Evolutionary conservation across 2,329 filamentous ascomycete genomes (phyloP).

Genomic region (Alternaria tenuissima): DNA sequence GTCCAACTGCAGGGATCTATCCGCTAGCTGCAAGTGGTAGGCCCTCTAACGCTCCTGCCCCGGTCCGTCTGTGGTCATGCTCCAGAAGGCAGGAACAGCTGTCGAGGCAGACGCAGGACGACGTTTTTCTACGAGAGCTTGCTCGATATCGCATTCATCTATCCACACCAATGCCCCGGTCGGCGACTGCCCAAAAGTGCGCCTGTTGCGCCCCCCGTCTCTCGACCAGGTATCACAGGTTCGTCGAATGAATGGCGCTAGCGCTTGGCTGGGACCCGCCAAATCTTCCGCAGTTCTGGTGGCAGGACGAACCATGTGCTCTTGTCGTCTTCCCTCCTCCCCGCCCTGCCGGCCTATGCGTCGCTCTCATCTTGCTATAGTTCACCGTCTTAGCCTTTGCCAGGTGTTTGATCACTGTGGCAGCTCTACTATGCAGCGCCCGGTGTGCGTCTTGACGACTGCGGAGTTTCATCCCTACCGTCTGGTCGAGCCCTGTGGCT

Average conservation of each 20-base stretch:
- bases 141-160: neutral
- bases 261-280: conserved; percentile 14
- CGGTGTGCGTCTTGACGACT: neutral
- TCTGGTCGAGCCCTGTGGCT: conserved; percentile 8
- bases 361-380: conserved; percentile 1
- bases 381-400: conserved; percentile 6
- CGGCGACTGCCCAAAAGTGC: neutral
- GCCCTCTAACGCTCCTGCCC: conserved; percentile 7
- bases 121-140: neutral
- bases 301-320: conserved; percentile 8
- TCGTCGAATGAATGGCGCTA: conserved; percentile 11
- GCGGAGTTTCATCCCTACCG: conserved; percentile 9
- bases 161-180: neutral
- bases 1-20: conserved; percentile 12
- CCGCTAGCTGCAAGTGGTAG: conserved; percentile 7
- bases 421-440: conserved; percentile 4
- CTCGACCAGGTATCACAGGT: conserved; percentile 7
- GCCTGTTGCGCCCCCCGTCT: neutral
- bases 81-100: conserved; percentile 1
- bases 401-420: conserved; percentile 10
- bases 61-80: conserved; percentile 6
- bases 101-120: conserved; percentile 1
- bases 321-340: conserved; percentile 3
- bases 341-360: conserved; percentile 8
- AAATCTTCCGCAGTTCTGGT: conserved; percentile 12